Evolutionary conservation across 129 eudicot genomes (phyloP).

Genomic region (Chrysanthemum seticuspe): DNA sequence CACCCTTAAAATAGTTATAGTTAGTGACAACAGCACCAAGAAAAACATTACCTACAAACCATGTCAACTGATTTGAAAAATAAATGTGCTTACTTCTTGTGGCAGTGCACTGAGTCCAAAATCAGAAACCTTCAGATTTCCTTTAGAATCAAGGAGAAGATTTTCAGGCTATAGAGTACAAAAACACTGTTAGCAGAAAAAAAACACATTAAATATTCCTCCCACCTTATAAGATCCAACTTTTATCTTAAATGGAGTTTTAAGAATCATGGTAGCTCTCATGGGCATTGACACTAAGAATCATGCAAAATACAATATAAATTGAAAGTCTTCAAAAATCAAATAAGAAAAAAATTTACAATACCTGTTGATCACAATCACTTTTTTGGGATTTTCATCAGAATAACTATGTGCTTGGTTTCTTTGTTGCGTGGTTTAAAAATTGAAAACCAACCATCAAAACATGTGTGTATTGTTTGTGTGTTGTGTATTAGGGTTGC

Average conservation of each 20-base stretch:
- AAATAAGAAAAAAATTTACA: too few relatives aligned
- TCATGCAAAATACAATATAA: too few relatives aligned
- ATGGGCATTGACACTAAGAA: too few relatives aligned
- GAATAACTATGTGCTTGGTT: too few relatives aligned
- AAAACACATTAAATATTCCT: background rate
- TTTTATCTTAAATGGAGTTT: background rate
- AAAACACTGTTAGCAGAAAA: slow-evolving; percentile 21
- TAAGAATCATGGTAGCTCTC: too few relatives aligned
- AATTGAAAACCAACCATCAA: too few relatives aligned
- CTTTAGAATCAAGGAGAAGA: slow-evolving; percentile 80
- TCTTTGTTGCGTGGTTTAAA: too few relatives aligned
- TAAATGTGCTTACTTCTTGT: slow-evolving; percentile 62
- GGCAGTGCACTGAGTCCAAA: slow-evolving; percentile 96
- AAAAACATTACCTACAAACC: background rate
- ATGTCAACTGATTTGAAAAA: background rate
- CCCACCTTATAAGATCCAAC: slow-evolving; percentile 2
- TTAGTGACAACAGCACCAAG: slow-evolving; percentile 3
- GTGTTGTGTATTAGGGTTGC: too few relatives aligned
- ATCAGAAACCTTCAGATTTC: slow-evolving; percentile 93
- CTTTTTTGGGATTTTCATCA: too few relatives aligned
- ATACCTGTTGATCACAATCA: too few relatives aligned
- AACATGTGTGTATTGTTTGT: too few relatives aligned
- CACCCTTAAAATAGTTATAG: slow-evolving; percentile 64
- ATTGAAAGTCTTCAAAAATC: too few relatives aligned
- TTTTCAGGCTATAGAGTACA: slow-evolving; percentile 76